phyloP scores from a whole-genome alignment of 2,329 filamentous ascomycete species.

The Colletotrichum orchidophilum region DNA sequence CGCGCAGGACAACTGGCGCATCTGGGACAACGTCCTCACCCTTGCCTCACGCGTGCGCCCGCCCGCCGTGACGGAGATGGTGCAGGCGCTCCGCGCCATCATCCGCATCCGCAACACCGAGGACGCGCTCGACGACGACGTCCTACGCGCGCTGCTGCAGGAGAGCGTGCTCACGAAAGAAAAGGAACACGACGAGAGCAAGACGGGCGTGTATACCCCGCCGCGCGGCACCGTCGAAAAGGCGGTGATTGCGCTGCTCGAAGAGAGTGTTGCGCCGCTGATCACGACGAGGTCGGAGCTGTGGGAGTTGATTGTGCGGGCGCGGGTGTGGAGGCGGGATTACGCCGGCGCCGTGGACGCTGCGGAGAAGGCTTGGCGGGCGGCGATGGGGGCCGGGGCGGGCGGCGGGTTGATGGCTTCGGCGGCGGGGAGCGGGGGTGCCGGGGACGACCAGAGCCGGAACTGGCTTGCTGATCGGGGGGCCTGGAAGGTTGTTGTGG shows the following conservation, averaged over 20 bases:
- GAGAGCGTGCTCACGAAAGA: conserved; percentile 67
- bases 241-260: conserved; percentile 76
- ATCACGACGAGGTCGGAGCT: conserved; percentile 83
- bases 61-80: conserved; percentile 77
- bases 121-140: conserved; percentile 77
- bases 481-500: conserved; percentile 78
- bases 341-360: conserved; percentile 80
- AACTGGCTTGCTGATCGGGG: conserved; percentile 67
- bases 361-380: conserved; percentile 90
- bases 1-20: conserved; percentile 87
- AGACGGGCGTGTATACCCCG: conserved; percentile 48
- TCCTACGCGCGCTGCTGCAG: conserved; percentile 77
- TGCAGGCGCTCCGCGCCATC: conserved; percentile 78
- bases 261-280: conserved; percentile 79
- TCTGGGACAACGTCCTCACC: conserved; percentile 97
- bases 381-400: conserved; percentile 52
- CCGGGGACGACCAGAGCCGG: conserved; percentile 32
- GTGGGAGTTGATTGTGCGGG: conserved; percentile 77
- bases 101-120: conserved; percentile 83
- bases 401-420: conserved; percentile 24
- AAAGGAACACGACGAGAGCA: conserved; percentile 45
- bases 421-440: conserved; percentile 28
- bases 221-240: conserved; percentile 68
- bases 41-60: conserved; percentile 82
- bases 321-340: conserved; percentile 78